These are phyloP conservation scores for Amylostereum chailletii DNA, from an alignment of 1,284 basidiomycete species.

Conservation along the genomic window DNA sequence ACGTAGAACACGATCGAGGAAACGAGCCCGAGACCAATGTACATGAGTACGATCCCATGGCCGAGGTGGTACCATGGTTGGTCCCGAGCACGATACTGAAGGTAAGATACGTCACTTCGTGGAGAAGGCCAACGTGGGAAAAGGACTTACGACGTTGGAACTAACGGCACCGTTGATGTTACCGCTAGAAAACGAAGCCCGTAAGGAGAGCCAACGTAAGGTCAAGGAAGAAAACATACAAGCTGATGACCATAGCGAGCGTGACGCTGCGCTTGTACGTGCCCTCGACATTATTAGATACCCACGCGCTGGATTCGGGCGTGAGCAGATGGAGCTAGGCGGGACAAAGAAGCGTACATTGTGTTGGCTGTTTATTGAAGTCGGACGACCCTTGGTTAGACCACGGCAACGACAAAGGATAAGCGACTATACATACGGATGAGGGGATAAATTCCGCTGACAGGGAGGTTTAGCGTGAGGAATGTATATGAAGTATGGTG, in stretches of 20 bases:
- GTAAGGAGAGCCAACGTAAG: not conserved
- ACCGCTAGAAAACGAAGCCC: constrained; percentile 29
- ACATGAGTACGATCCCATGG: constrained; percentile 59
- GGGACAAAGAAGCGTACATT: constrained; percentile 25
- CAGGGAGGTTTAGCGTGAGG: constrained; percentile 2
- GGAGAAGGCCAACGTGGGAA: not conserved
- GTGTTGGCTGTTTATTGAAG: constrained; percentile 30
- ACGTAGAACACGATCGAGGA: constrained; percentile 37
- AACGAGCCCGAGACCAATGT: constrained; percentile 57
- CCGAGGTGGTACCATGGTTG: constrained; percentile 66
- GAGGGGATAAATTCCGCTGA: constrained; percentile 40
- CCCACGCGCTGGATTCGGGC: constrained; percentile 33
- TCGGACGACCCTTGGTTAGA: not conserved
- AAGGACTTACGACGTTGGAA: constrained; percentile 53
- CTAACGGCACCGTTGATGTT: constrained; percentile 68
- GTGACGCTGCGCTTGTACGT: constrained; percentile 71
- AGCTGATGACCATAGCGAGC: constrained; percentile 61
- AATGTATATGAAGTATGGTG: not conserved
- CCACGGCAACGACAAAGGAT: not conserved
- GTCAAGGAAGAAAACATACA: constrained; percentile 27
- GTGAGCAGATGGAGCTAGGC: not conserved
- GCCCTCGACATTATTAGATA: constrained; percentile 45
- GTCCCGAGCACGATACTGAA: constrained; percentile 55
- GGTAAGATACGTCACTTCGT: constrained; percentile 1
- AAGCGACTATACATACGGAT: constrained; percentile 27